Evolutionary conservation across 1,139 yeast genomes (phyloP).

Genomic region (Suhomyces atakaporum): DNA sequence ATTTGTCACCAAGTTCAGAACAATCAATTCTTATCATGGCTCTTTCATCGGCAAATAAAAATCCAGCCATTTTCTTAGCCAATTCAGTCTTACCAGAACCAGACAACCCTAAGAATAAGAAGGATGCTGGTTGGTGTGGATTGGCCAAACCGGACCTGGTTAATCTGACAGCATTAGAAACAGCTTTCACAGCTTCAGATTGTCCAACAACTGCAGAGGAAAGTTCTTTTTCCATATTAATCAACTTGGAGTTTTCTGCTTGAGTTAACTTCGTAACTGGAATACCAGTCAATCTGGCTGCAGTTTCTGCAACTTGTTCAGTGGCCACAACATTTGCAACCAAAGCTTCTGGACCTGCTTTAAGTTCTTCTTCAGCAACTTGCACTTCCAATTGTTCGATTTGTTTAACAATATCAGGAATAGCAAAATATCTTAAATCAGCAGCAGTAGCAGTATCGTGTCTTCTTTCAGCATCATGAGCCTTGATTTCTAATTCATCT

Average conservation of each 20-base stretch:
- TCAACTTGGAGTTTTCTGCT: slow-evolving; percentile 90
- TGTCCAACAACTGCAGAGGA: slow-evolving; percentile 91
- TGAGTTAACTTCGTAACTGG: slow-evolving; percentile 97
- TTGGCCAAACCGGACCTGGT: slow-evolving; percentile 95
- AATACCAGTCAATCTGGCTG: slow-evolving; percentile 95
- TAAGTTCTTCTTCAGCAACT: slow-evolving; percentile 68
- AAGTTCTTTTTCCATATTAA: slow-evolving; percentile 89
- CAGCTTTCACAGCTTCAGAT: slow-evolving; percentile 93
- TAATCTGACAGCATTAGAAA: slow-evolving; percentile 89
- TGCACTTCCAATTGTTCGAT: slow-evolving; percentile 73
- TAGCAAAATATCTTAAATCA: slow-evolving; percentile 93
- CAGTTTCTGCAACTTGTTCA: slow-evolving; percentile 95
- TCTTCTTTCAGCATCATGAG: slow-evolving; percentile 95
- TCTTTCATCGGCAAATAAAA: slow-evolving; percentile 91
- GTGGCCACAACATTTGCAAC: slow-evolving; percentile 88
- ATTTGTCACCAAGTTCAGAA: slow-evolving; percentile 92
- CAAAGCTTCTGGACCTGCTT: slow-evolving; percentile 61
- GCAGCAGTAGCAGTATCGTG: slow-evolving; percentile 94
- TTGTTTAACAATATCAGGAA: slow-evolving; percentile 83
- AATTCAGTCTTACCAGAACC: slow-evolving; percentile 99
- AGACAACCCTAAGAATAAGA: slow-evolving; percentile 89
- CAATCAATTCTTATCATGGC: slow-evolving; percentile 98
- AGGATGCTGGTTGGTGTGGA: slow-evolving; percentile 95
- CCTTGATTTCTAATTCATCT: slow-evolving; percentile 90
- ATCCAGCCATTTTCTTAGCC: slow-evolving; percentile 95